Evolutionary conservation across 208 protist species (phyloP), one percentile per base, ranked within the genome.

Genomic region (Strigomonas oncopelti): DNA sequence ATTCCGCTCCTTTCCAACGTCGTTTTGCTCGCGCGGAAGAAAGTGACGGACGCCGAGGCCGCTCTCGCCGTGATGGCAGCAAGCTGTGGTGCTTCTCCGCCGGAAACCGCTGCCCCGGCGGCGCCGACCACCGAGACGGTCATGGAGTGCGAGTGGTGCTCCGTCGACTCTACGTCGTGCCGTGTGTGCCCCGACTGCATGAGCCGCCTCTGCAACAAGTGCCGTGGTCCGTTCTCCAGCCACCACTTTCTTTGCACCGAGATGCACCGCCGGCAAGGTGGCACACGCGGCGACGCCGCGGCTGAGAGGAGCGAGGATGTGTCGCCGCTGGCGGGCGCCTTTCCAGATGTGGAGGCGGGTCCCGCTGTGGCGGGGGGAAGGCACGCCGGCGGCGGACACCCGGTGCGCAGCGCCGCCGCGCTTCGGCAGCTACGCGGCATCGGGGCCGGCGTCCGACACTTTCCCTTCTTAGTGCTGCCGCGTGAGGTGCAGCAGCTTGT

Each of bases 141-240:
- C 14, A 32, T 67, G 1, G 81, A 86, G 32, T 83, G 77, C 42
- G 81, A 82, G 71, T 86, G 76, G 77, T 83, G 76, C 65, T 82
- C 74, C 27, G 55, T 51, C 22, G n/a, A 65, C 16, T 71, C 75
- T 0, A 14, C 63, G 0, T 59, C 73, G 0, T 78, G 74, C 55
- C 46, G 72, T 46, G 68, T 81, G 57, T 85, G 80, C 45, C 61
- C 69, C 14, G 69, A 78, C 61, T 85, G 80, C 62, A 70, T 61
- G 54, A 81, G 75, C 45, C 72, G 66, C 4, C 46, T 85, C 22
- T 85, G 80, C 54, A 59, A 31, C 0, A 71, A 74, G 55, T 85
- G 80, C 54, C 67, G 69, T 36, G 80, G 80, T 0, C 67, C 73
- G 36, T 85, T 85, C 58, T 72, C 72, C 18, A 74, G 80, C 22